phyloP scores from a whole-genome alignment of 768 basidiomycete genomes.

The Trametes maxima region DNA sequence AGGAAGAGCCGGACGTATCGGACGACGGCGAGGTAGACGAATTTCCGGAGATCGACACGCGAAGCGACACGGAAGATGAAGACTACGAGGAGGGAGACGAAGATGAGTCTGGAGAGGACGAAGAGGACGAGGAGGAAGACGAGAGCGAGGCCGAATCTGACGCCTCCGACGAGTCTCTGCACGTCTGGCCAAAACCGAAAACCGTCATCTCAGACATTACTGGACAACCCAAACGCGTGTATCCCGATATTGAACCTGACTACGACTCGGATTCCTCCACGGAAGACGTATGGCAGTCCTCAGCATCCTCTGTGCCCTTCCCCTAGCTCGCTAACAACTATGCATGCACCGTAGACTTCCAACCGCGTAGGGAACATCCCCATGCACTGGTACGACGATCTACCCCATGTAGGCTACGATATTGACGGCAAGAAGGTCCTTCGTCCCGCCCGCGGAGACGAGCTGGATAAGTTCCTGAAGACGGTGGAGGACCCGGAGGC shows the following conservation, averaged over 20 bases:
- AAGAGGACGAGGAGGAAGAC: conserved; percentile 37
- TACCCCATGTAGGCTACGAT: conserved; percentile 98
- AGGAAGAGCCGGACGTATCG: conserved; percentile 51
- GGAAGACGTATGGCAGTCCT: conserved; percentile 68
- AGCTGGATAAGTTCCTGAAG: conserved; percentile 93
- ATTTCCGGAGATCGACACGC: conserved; percentile 26
- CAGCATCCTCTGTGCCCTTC: not conserved
- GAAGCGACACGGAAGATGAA: conserved; percentile 37
- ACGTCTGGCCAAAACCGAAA: conserved; percentile 63
- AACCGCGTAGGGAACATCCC: conserved; percentile 95
- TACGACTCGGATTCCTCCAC: conserved; percentile 93
- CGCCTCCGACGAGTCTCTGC: conserved; percentile 47
- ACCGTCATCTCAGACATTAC: conserved; percentile 79
- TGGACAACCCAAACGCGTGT: conserved; percentile 79
- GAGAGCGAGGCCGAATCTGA: conserved; percentile 40
- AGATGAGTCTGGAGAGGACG: conserved; percentile 40
- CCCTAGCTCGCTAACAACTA: conserved; percentile 18
- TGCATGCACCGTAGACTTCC: conserved; percentile 58
- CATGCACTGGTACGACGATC: conserved; percentile 98
- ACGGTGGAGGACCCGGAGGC: conserved; percentile 90
- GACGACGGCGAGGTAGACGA: conserved; percentile 41
- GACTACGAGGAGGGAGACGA: conserved; percentile 30
- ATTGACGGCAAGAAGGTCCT: conserved; percentile 93
- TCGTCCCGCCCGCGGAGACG: conserved; percentile 93
- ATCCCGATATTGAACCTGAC: conserved; percentile 86